A percentile compares a stretch with the other conserved stretches of the same genome.
Conservation (phyloP, 495 filamentous ascomycete species). For the Xylaria cubensis region DNA sequence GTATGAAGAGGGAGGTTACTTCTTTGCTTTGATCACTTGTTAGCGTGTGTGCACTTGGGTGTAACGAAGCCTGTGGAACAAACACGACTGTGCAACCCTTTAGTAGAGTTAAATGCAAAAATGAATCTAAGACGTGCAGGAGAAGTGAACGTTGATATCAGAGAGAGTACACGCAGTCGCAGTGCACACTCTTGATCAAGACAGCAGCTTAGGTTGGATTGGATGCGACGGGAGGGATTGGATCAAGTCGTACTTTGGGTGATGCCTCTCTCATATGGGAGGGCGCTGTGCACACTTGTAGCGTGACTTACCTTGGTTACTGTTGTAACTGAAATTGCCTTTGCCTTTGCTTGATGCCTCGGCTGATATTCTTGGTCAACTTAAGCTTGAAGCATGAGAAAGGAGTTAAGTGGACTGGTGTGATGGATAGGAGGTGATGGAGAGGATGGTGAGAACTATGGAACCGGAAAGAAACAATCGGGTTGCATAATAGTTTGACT, state of each 20-base stretch:
- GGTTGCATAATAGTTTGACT: neutral
- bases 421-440: neutral
- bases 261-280: neutral
- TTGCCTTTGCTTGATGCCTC: neutral
- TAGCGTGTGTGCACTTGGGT: neutral
- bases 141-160: neutral
- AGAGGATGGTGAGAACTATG: neutral
- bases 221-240: neutral
- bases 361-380: neutral
- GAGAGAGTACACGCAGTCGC: neutral
- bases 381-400: neutral
- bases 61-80: neutral
- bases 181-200: neutral
- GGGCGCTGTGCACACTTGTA: neutral
- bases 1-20: neutral
- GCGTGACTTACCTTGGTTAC: neutral
- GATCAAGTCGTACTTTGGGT: neutral
- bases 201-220: neutral
- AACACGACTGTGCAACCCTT: neutral
- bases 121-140: neutral
- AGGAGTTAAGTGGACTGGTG: neutral
- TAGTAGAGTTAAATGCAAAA: neutral
- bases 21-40: neutral
- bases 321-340: neutral
- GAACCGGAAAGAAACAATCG: neutral